Base-by-base conservation (phyloP, 2,329 filamentous ascomycete genomes). In the Monosporascus cannonballus region DNA sequence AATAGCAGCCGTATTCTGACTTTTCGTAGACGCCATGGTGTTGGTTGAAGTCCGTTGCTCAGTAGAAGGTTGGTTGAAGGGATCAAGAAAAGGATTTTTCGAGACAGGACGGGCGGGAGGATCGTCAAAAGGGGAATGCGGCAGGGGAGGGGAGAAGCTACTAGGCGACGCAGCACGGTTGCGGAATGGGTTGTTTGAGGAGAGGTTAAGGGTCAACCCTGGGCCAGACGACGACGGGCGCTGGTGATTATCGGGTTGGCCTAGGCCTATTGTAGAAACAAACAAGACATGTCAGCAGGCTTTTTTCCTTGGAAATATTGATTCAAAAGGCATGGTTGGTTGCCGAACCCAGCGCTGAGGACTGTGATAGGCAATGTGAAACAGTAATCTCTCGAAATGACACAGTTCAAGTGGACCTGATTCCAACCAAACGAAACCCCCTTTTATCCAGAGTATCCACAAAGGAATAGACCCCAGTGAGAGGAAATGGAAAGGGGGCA, bases 101-200 rank as follows among this genome's bases (percentile, higher is more conserved):
- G 87, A 90, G 54, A 83, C 71, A 52, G 85, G 85, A 64, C 85
- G 79, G 61, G 75, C 72, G 61, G 75, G 72, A 57, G 73, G 76
- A 69, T 84, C 80, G 70, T 83, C 81, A 66, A 84, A 83, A 56
- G 79, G 84, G 58, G 80, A 85, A 57, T 70, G 71, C 60, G 73
- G 74, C 55, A 62, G 61, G 20, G 68, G 72, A 70, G 61, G 66
- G 64, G 62, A 65, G 58, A 64, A 73, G 63, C 65, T 63, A 59
- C 56, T 66, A 65, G 81, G 85, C 58, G 86, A 89, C 38, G 77
- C 75, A 58, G 85, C 83, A 65, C 86, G 83, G 70, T 89, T 89
- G 74, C 87, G 85, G 64, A 83, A 92, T 57, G 88, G 88, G 68
- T 92, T 92, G 78, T 91, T 91, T 69, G 87, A 91, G 69, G 85